Evolutionary conservation across 2,329 filamentous ascomycete genomes (phyloP), one percentile per base, ranked within the genome.

Genomic region (Bimuria novae-zelandiae): DNA sequence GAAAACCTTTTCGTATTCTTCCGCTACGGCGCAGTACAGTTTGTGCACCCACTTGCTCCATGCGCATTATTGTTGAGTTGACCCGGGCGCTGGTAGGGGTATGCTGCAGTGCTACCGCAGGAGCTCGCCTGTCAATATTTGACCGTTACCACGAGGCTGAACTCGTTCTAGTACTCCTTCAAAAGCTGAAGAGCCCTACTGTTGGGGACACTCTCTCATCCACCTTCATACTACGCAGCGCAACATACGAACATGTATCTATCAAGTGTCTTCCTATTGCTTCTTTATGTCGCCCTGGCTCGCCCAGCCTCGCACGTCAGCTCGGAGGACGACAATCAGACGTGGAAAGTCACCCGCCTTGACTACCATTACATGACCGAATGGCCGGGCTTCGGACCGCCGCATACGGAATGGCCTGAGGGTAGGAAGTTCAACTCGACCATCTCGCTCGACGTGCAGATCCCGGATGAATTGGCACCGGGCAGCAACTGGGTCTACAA

Each of bases 311-410:
- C 29, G 4, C 8, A 11, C 29, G 16, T 14, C 6, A 27, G 10
- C 6, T 5, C 25, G 5, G 25, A 27, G 25, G 25, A 10, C 4
- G 19, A 32, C 10, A 44, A 27, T 4, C 29, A 45, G 14, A 45
- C 30, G 7, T 35, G 42, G 42, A 45, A 29, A 2, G 19, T 45
- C 11, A 45, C 42, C 30, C 42, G 29, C 30, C 42, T 45, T n/a
- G 29, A 35, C 30, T 45, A 45, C 30, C 30, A 45, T 19, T 45
- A 23, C 42, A 45, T 45, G 42, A 33, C 42, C 4, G 12, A n/a
- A 4, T 17, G 19, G 3, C 43, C 43, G 4, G 43, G 43, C 12
- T 35, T 36, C 21, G 43, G 43, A 14, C 43, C 43, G 2, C 43
- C 30, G 14, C 30, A 46, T 16, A 46, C n/a, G 14, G 23, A n/a